These are phyloP conservation scores for Talaromyces sp. DNA, from an alignment of 2,329 filamentous ascomycete genomes.

Conservation along the genomic window DNA sequence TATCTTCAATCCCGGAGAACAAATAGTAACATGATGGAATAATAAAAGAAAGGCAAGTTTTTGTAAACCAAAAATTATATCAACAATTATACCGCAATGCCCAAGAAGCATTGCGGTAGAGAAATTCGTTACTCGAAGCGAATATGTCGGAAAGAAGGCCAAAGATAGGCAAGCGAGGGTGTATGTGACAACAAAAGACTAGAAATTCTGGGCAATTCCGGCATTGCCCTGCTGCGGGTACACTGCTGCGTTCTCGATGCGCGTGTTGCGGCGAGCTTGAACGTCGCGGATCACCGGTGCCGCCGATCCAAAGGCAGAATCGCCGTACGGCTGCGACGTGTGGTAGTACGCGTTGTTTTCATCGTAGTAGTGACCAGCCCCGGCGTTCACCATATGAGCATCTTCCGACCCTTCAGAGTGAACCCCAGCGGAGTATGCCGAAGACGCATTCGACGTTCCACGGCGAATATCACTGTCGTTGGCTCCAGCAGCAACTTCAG, in stretches of 20 bases:
- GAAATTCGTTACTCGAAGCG: slow-evolving; percentile 1
- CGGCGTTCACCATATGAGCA: slow-evolving; percentile 42
- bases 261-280: slow-evolving; percentile 82
- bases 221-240: slow-evolving; percentile 86
- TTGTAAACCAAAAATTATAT: background rate
- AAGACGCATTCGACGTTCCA: slow-evolving; percentile 91
- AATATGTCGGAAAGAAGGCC: background rate
- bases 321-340: slow-evolving; percentile 46
- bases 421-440: slow-evolving; percentile 80
- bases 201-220: slow-evolving; percentile 97
- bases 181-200: slow-evolving; percentile 18
- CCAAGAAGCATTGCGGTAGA: background rate
- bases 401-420: slow-evolving; percentile 63
- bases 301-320: slow-evolving; percentile 47
- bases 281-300: slow-evolving; percentile 91
- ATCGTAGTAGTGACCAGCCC: slow-evolving; percentile 48
- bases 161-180: background rate
- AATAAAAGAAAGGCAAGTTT: background rate
- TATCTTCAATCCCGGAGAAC: slow-evolving; percentile 17
- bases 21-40: slow-evolving; percentile 1
- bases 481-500: slow-evolving; percentile 66
- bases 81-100: slow-evolving; percentile 7
- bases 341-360: slow-evolving; percentile 51
- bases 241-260: slow-evolving; percentile 85
- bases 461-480: slow-evolving; percentile 69